Base-by-base conservation (phyloP, 176 grass and related monocot species). In the Eleusine coracana region DNA sequence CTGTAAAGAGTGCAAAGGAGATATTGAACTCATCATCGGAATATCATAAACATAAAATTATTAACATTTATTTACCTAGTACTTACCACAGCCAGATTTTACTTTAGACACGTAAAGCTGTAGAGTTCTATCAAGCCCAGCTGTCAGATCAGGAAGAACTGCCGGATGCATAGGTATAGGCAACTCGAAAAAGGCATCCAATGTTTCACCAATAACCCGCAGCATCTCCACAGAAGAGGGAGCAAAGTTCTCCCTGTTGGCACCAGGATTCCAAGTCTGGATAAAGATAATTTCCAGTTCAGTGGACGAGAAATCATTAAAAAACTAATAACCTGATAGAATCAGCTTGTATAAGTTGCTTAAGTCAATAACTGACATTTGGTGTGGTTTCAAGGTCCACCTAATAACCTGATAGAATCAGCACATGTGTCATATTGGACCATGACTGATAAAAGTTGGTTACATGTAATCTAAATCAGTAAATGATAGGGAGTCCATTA, bases 41-140 rank as follows among this genome's bases (percentile, higher is more conserved):
- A 79, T 71, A 71, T 12, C 28, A 80, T 77, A 73, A 20, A 90
- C 41, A 75, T 18, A 74, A 80, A 72, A 44, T 58, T 62, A 25
- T 62, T 38, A 64, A 85, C 45, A 20, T 80, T 38, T 55, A 68
- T 77, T 75, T 65, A 45, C 48, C 75, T 34, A 81, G 16, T 58
- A 88, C 89, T 93, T 93, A 98, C 96, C 93, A 15, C 93, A 98
- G 45, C 89, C 93, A 77, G 96, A 98, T 88, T 98, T 98, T 77
- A 83, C 82, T 91, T 93, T 98, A 73, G 93, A 82, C 36, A 78
- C 93, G 63, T 93, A 98, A 85, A 95, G 87, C 80, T 98, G 96
- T 70, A 98, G 73, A 73, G 73, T 98, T 86, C 89, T 89, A 78
- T 98, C 96, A 13, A 98, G 87, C 69, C 91, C 96, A 71, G 85